Conservation (phyloP, 225 moss, liverwort and hornwort species). For the Physcomitrium patens region DNA sequence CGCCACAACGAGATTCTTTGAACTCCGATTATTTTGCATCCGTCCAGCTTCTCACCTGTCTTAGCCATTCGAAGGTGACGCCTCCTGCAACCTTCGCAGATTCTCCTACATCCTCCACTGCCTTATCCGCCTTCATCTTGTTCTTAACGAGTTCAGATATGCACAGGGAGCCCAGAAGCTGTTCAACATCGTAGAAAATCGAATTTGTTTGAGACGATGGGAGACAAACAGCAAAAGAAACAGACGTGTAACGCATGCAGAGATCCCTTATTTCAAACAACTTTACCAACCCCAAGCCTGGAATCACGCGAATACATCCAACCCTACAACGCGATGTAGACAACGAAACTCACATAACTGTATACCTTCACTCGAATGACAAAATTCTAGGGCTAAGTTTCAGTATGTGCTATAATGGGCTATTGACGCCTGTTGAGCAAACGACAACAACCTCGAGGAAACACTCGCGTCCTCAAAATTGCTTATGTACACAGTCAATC, state of each 20-base stretch:
- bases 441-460: slow-evolving; percentile 1
- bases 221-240: too few species aligned
- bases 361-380: background rate
- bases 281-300: too few species aligned
- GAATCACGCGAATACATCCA: background rate
- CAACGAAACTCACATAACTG: slow-evolving; percentile 1
- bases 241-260: too few species aligned
- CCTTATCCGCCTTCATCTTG: slow-evolving; percentile 37
- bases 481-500: background rate
- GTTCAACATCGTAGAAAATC: background rate
- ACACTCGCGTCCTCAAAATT: slow-evolving; percentile 1
- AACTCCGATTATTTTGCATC: background rate
- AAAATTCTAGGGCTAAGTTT: background rate
- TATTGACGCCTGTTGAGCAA: background rate
- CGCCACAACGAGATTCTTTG: background rate
- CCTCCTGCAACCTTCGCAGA: slow-evolving; percentile 31
- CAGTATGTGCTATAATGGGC: background rate
- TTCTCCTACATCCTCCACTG: slow-evolving; percentile 28
- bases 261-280: too few species aligned
- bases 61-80: slow-evolving; percentile 41
- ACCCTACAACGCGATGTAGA: background rate
- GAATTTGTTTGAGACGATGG: too few species aligned
- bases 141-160: slow-evolving; percentile 8
- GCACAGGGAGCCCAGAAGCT: slow-evolving; percentile 1
- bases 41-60: slow-evolving; percentile 30